phyloP scores from a whole-genome alignment of 345 rosid genomes.

The Brassica nigra region DNA sequence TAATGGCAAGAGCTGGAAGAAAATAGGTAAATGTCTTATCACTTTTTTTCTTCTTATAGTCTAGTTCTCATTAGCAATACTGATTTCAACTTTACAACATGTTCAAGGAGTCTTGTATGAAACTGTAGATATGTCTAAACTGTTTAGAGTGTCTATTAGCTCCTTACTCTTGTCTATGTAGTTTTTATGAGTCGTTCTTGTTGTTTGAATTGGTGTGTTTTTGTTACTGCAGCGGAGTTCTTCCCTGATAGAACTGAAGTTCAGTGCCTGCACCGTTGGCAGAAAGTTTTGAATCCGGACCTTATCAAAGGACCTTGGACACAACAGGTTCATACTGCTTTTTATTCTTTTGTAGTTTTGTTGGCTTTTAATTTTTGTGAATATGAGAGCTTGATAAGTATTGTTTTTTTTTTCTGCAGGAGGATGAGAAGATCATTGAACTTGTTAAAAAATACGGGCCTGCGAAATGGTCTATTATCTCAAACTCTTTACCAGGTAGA shows the following conservation, averaged over 20 bases:
- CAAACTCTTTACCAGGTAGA: conserved; percentile 90
- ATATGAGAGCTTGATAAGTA: background rate
- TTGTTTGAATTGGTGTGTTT: background rate
- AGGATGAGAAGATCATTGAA: conserved; percentile 85
- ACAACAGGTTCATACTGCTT: conserved; percentile 62
- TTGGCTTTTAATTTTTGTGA: conserved; percentile 11
- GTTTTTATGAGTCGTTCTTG: background rate
- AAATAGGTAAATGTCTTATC: conserved; percentile 53
- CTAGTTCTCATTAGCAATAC: background rate
- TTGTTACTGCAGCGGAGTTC: conserved; percentile 62
- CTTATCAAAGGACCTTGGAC: conserved; percentile 99
- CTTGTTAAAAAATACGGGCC: conserved; percentile 80
- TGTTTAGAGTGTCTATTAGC: background rate
- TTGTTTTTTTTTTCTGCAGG: conserved; percentile 50
- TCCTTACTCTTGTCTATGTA: background rate
- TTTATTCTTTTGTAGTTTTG: background rate
- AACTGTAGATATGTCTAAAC: background rate
- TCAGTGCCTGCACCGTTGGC: conserved; percentile 99
- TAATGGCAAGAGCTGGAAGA: conserved; percentile 91
- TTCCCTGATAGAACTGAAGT: conserved; percentile 92
- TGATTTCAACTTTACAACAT: background rate
- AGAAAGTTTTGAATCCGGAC: conserved; percentile 95
- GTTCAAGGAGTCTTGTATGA: background rate
- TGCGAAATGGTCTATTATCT: conserved; percentile 90
- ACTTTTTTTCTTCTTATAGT: conserved; percentile 2